Conservation (phyloP, 345 rosid genomes). For the Rhodamnia argentea region DNA sequence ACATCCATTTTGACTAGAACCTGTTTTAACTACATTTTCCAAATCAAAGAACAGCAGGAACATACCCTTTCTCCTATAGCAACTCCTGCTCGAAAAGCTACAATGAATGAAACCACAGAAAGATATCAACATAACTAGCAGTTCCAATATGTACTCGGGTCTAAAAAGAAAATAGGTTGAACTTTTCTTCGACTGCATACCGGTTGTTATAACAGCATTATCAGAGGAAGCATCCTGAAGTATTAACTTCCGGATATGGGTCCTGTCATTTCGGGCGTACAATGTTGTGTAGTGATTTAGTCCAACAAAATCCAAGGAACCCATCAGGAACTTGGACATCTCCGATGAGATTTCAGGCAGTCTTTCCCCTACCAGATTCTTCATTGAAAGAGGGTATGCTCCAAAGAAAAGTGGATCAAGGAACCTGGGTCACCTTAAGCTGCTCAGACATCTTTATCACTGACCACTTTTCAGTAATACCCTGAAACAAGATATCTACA, state of each 20-base stretch:
- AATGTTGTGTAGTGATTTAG: conserved; percentile 80
- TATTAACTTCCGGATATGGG: conserved; percentile 53
- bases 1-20: neutral
- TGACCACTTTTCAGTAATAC: neutral
- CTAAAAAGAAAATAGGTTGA: neutral
- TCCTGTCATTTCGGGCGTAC: conserved; percentile 65
- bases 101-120: conserved; percentile 1
- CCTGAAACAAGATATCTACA: neutral
- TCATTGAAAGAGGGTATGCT: conserved; percentile 73
- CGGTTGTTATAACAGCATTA: conserved; percentile 60
- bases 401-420: conserved; percentile 81
- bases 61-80: conserved; percentile 85
- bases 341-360: conserved; percentile 50
- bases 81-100: conserved; percentile 57
- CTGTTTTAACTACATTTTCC: neutral
- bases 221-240: conserved; percentile 82
- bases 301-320: conserved; percentile 63
- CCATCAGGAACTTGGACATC: conserved; percentile 35
- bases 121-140: neutral
- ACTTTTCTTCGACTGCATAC: conserved; percentile 29
- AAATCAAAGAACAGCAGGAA: neutral
- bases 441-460: neutral
- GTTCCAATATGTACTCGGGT: neutral
- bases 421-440: conserved; percentile 44
- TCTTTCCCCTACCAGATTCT: conserved; percentile 53